Percentiles rank a stretch among this genome's conserved stretches.
Conservation (phyloP, 2,329 filamentous ascomycete species). For the Aspergillus viridinutans region DNA sequence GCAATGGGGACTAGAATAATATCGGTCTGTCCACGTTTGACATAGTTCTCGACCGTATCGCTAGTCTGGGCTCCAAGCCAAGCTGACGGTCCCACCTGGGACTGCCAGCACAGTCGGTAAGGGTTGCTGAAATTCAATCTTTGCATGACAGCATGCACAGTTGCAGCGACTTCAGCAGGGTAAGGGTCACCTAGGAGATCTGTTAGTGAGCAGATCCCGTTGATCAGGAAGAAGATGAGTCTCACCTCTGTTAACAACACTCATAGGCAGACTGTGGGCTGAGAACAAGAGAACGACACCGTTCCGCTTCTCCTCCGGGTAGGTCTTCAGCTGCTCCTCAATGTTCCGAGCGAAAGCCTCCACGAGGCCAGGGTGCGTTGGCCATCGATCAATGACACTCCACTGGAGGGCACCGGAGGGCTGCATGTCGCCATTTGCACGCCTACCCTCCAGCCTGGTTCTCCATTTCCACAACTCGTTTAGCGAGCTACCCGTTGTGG, state of each 20-base stretch:
- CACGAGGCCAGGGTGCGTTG: slow-evolving; percentile 81
- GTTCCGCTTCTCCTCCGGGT: slow-evolving; percentile 74
- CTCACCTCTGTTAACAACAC: slow-evolving; percentile 84
- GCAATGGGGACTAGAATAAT: slow-evolving; percentile 90
- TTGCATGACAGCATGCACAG: slow-evolving; percentile 95
- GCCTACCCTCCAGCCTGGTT: slow-evolving; percentile 74
- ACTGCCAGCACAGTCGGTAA: slow-evolving; percentile 95
- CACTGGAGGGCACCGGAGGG: slow-evolving; percentile 73
- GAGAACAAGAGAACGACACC: slow-evolving; percentile 87
- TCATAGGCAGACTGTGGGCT: slow-evolving; percentile 94
- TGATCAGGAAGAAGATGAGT: not conserved
- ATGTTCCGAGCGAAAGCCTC: slow-evolving; percentile 93
- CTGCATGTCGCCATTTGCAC: slow-evolving; percentile 48
- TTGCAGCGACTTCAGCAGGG: slow-evolving; percentile 90
- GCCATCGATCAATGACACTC: slow-evolving; percentile 99
- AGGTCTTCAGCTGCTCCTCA: slow-evolving; percentile 75
- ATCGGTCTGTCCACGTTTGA: slow-evolving; percentile 87
- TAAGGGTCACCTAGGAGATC: slow-evolving; percentile 72
- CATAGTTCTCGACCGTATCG: slow-evolving; percentile 80
- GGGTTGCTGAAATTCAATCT: slow-evolving; percentile 81
- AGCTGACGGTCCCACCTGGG: slow-evolving; percentile 89
- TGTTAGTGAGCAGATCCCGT: slow-evolving; percentile 1
- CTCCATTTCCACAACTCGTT: slow-evolving; percentile 99
- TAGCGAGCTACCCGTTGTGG: slow-evolving; percentile 89
- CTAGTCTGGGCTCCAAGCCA: slow-evolving; percentile 95